A percentile compares a stretch with the other conserved stretches of the same genome.
Evolutionary conservation across 2,329 filamentous ascomycete species (phyloP).

Genomic region (Xylaria sp.): DNA sequence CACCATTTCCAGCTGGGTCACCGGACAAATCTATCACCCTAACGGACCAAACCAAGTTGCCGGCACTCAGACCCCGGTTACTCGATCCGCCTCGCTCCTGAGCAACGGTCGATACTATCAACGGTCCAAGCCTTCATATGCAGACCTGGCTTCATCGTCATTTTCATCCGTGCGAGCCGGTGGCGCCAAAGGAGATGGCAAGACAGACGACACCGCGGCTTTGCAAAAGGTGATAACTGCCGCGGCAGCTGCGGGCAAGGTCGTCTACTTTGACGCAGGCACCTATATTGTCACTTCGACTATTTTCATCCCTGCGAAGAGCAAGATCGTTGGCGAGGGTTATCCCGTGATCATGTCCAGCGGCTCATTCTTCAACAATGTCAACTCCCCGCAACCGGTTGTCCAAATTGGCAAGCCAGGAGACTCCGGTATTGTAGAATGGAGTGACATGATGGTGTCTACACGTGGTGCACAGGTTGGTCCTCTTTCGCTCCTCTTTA

Average conservation of each 20-base stretch:
- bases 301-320: constrained; percentile 58
- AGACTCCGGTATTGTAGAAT: constrained; percentile 69
- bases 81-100: constrained; percentile 66
- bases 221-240: constrained; percentile 73
- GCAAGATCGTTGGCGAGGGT: constrained; percentile 70
- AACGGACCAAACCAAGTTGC: constrained; percentile 61
- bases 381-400: constrained; percentile 64
- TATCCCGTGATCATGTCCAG: constrained; percentile 64
- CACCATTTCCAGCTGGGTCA: constrained; percentile 67
- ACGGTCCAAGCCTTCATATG: constrained; percentile 82
- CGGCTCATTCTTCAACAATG: constrained; percentile 61
- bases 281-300: constrained; percentile 71
- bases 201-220: constrained; percentile 78
- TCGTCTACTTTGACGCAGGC: constrained; percentile 73
- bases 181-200: constrained; percentile 78
- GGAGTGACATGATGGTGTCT: constrained; percentile 72
- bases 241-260: constrained; percentile 62
- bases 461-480: constrained; percentile 63
- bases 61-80: constrained; percentile 57
- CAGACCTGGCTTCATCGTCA: constrained; percentile 63
- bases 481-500: neutral
- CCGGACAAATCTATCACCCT: constrained; percentile 73
- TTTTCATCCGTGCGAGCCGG: constrained; percentile 76
- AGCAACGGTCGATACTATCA: constrained; percentile 70
- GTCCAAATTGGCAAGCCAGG: constrained; percentile 67